Percentiles rank a stretch among this genome's conserved stretches.
These are phyloP conservation scores for Rhodofomes roseus DNA, from an alignment of 1,284 basidiomycete species.

Conservation along the genomic window DNA sequence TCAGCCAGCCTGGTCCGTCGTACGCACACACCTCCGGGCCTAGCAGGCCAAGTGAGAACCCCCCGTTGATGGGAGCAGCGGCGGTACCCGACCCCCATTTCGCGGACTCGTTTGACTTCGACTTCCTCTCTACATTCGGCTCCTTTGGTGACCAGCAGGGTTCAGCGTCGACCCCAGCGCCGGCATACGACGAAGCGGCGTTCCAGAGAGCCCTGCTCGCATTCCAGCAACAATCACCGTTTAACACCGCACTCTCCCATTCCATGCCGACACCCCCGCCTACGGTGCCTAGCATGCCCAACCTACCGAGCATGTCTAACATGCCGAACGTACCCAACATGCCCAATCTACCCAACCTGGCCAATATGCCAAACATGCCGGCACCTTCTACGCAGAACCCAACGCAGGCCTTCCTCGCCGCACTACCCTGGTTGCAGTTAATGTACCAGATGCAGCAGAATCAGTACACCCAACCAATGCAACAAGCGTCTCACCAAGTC, in stretches of 20 bases:
- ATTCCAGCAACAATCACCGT: slow-evolving; percentile 20
- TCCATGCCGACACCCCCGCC: slow-evolving; percentile 7
- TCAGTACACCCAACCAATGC: slow-evolving; percentile 16
- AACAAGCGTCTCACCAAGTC: slow-evolving; percentile 10
- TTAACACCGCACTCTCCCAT: slow-evolving; percentile 4
- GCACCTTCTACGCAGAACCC: slow-evolving; percentile 17
- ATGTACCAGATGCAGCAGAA: slow-evolving; percentile 21
- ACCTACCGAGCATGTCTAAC: background rate
- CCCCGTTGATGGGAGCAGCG: background rate
- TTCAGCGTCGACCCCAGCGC: slow-evolving; percentile 8
- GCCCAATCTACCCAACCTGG: background rate
- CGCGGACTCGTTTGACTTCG: slow-evolving; percentile 18
- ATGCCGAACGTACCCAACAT: slow-evolving; percentile 8
- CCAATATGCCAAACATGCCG: slow-evolving; percentile 8
- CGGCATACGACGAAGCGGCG: slow-evolving; percentile 24
- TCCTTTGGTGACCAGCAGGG: slow-evolving; percentile 5
- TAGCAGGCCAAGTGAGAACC: slow-evolving; percentile 19
- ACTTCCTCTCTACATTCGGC: slow-evolving; percentile 2
- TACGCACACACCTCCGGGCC: slow-evolving; percentile 18
- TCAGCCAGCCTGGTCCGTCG: slow-evolving; percentile 17
- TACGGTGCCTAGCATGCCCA: background rate
- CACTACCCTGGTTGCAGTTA: slow-evolving; percentile 25
- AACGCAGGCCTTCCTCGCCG: slow-evolving; percentile 27
- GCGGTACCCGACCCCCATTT: slow-evolving; percentile 2
- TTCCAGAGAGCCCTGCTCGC: slow-evolving; percentile 23